phyloP scores from a whole-genome alignment of 257 asterid genomes.

The Solanum lignicaule region DNA sequence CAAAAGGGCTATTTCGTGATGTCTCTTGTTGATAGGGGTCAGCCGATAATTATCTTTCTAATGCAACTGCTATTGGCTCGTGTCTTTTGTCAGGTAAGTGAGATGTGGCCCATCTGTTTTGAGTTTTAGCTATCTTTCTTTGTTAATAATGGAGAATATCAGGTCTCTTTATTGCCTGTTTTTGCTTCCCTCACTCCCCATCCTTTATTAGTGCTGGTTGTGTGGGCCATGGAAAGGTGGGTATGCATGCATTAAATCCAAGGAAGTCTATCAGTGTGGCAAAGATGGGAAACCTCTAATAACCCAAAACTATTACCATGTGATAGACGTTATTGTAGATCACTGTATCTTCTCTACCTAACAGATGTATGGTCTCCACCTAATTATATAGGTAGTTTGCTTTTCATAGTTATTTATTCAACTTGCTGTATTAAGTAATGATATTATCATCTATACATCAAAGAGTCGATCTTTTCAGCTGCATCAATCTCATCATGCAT shows the following conservation, averaged over 20 bases:
- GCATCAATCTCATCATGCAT: background rate
- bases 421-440: background rate
- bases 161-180: background rate
- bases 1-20: slow-evolving; percentile 81
- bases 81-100: background rate
- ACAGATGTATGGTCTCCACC: background rate
- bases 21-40: slow-evolving; percentile 39
- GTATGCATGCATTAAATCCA: background rate
- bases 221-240: background rate
- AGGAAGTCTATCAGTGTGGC: background rate
- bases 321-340: background rate
- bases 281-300: background rate
- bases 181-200: background rate
- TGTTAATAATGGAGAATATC: background rate
- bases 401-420: background rate
- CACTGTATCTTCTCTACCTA: background rate
- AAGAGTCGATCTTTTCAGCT: background rate
- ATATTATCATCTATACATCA: background rate
- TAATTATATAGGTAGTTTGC: background rate
- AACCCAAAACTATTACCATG: background rate
- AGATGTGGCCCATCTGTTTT: background rate
- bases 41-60: background rate
- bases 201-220: background rate
- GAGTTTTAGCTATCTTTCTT: background rate
- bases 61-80: background rate